Base-by-base conservation (phyloP, 2,329 filamentous ascomycete species). In the Beauveria caledonica region DNA sequence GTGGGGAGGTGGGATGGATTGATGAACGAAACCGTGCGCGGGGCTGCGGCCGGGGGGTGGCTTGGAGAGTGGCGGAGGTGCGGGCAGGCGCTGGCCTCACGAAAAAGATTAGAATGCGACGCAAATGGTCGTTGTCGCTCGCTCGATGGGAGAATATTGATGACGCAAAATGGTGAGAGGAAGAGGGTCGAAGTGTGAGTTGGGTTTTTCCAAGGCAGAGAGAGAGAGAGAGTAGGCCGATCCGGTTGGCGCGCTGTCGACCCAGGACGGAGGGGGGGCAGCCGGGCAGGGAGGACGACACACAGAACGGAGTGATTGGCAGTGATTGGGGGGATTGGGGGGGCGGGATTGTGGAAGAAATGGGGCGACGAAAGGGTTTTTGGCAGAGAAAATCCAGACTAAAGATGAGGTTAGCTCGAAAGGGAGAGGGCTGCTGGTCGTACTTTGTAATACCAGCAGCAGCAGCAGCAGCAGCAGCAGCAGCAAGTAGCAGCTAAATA, bases 211-310 rank as follows among this genome's bases (percentile, higher is more conserved):
- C 29, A 48, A 57, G 54, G 51, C 21, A 42, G 33, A 10, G 50
- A 40, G 17, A 42, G 40, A 36, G 33, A 36, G 33, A 40, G 17
- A 42, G 40, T n/a, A 49, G 25, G 54, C n/a, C 17, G 53, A 56
- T n/a, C 42, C n/a, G 42, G 53, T 10, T 36, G 33, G 33, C 33
- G 44, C 44, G 21, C 21, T 46, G 44, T 46, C 44, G 61, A 58
- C 58, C 53, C 33, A 62, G 53, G 52, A 48, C 40, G 52, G 40
- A 53, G 60, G 51, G 54, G 52, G 64, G 23, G 17, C 15, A 11
- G 17, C 27, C 48, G 17, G n/a, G 25, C 48, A 50, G 27, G 29
- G 33, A 36, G 33, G 33, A 33, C 23, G 25, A 36, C 33, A 36
- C 17, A 21, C 42, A 21, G 9, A 50, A 50, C 25, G 10, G 48